Base-by-base conservation (phyloP, 2,329 filamentous ascomycete genomes). In the Phialophora macrospora region DNA sequence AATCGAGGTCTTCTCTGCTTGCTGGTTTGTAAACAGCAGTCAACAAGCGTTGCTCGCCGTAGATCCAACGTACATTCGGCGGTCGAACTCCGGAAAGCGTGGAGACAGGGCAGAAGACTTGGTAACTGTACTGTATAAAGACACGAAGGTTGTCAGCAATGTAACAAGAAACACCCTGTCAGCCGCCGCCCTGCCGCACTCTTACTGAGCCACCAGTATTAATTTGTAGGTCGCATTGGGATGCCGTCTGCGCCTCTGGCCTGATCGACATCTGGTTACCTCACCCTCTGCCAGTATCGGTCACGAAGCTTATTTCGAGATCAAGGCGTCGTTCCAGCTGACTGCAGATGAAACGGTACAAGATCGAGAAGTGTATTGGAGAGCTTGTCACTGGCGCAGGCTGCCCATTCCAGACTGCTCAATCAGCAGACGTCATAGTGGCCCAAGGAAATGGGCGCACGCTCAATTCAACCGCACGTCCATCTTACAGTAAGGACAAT, bases 371-470 rank as follows among this genome's bases (percentile, higher is more conserved):
- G 12, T 24, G n/a, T 17, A 9, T 30, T 46, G 55, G 26, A 28
- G 32, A 41, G n/a, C n/a, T 5, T 24, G 17, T 32, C 32, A 14
- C 24, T 9, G 34, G 38, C 24, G 22, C 55, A 38, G 55, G 55
- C 55, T 46, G 38, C 55, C 55, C 26, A 20, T 44, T 46, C 8
- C 5, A 38, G 55, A 46, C 30, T 2, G 8, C 11, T 58, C 20
- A 58, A 58, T 46, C 55, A 58, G 55, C 55, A 26, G 55, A 57
- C 55, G 34, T 46, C 34, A 28, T 57, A 8, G 32, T 9, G 17
- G 32, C 30, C 55, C 1, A 2, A 17, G 24, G 24, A 22, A 17
- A 49, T 14, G 48, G 9, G 2, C 20, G 48, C 20, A 28, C 17
- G 17, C 38, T 44, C 14, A 44, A 44, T n/a, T 8, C 17, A n/a